A percentile compares a stretch with the other conserved stretches of the same genome.
These are phyloP conservation scores for Apiosordaria backusii DNA, from an alignment of 495 filamentous ascomycete genomes.

Conservation along the genomic window DNA sequence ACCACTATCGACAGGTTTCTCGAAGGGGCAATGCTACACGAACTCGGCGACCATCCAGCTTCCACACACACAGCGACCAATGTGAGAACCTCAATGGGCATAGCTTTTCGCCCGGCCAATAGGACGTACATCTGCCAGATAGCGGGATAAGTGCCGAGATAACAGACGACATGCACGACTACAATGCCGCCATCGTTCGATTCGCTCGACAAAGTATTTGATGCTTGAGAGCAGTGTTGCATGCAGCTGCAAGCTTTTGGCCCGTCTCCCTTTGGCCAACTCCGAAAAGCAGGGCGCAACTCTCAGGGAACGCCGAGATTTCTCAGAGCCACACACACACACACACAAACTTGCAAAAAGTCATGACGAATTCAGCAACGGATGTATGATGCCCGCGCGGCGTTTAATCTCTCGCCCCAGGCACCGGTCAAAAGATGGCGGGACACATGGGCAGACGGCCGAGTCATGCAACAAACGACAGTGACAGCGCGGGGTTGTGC, in stretches of 20 bases:
- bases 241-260: not conserved
- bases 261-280: not conserved
- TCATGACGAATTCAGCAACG: no score
- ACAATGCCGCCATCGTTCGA: not conserved
- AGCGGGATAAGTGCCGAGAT: not conserved
- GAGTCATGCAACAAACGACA: not conserved
- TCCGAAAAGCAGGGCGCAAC: no score
- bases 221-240: not conserved
- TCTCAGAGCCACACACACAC: no score
- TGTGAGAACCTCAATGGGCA: not conserved
- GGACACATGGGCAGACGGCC: no score
- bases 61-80: not conserved
- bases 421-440: no score
- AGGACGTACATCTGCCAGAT: not conserved
- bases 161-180: slow-evolving; percentile 1
- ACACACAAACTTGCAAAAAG: no score
- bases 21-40: slow-evolving; percentile 1
- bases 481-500: not conserved
- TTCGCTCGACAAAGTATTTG: not conserved
- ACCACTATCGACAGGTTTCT: not conserved
- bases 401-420: no score
- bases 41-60: not conserved
- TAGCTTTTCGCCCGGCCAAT: not conserved
- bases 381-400: no score
- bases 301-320: no score